Evolutionary conservation across 495 filamentous ascomycete species (phyloP).

Genomic region (Poronia punctata): DNA sequence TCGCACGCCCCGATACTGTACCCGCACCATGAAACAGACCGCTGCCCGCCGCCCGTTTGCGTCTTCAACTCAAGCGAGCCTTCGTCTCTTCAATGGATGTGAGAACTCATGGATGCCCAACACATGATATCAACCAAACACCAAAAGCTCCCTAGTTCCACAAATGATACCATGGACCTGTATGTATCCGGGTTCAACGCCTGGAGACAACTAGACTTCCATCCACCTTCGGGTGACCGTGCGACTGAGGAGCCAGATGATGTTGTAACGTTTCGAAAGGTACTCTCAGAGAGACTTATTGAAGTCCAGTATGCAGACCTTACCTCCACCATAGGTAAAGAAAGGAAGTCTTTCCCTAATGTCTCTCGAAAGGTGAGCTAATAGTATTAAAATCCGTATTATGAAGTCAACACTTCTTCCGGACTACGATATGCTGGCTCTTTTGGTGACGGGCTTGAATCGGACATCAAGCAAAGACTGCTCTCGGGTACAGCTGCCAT

Average conservation of each 20-base stretch:
- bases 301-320: constrained; percentile 17
- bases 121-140: neutral
- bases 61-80: no score
- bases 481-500: constrained; percentile 18
- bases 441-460: constrained; percentile 7
- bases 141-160: neutral
- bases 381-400: no score
- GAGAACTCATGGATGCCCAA: no score
- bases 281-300: constrained; percentile 29
- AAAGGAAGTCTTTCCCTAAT: neutral
- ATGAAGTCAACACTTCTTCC: constrained; percentile 24
- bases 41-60: no score
- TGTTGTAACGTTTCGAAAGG: constrained; percentile 28
- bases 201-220: constrained; percentile 40
- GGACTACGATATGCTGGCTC: constrained; percentile 20
- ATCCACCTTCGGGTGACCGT: neutral
- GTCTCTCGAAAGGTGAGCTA: constrained; percentile 7
- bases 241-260: constrained; percentile 30
- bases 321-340: constrained; percentile 35
- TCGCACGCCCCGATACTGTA: no score
- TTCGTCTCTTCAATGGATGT: no score
- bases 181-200: constrained; percentile 48
- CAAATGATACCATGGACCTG: constrained; percentile 32
- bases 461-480: constrained; percentile 10
- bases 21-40: no score